Base-by-base conservation (phyloP, 371 early-diverging fungal species). In the Syncephalastrum sp. region DNA sequence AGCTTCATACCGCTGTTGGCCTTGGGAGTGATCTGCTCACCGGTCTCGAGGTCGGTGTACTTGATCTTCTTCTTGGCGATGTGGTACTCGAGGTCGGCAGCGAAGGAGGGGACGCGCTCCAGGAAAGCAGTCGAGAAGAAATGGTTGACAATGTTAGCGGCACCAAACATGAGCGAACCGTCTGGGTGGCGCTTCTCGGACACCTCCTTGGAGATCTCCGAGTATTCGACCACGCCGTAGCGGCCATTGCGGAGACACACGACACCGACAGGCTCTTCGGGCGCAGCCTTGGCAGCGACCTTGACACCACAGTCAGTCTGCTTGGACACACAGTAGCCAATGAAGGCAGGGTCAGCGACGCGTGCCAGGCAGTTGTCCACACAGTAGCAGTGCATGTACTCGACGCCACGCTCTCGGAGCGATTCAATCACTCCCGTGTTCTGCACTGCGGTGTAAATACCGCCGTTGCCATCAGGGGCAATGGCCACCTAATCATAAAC, bases 121-220 rank as follows among this genome's bases (percentile, higher is more conserved):
- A 98, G 79, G 69, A 97, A 97, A 54, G 83, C 96, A 25, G 88
- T 78, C 41, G 96, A 91, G 83, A 95, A 98, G 72, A 94, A 96
- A 75, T 98, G 98, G 82, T 96, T 98, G 74, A 90, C 96, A 79
- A 98, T 97, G 82, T 98, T 98, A 51, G 91, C 98, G 7, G 97
- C 96, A 44, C 88, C 85, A 78, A 89, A 97, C 3, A 79, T 70
- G 49, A 97, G 84, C 52, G 84, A 79, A 3, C 85, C 87, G 61
- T 87, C 81, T 50, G 85, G 81, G 43, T 80, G 69, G 55, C 84
- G 83, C 57, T 68, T 73, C 53, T 85, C 83, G 38, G 95, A 88
- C 47, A 91, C 77, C 47, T 83, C 88, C 25, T 72, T 59, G 51
- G 83, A 79, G 60, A 98, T 95, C 77, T 98, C 98, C 29, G 91